Base-by-base conservation (phyloP, 805 yeast genomes). In the Hanseniaspora pseudoguilliermondii region DNA sequence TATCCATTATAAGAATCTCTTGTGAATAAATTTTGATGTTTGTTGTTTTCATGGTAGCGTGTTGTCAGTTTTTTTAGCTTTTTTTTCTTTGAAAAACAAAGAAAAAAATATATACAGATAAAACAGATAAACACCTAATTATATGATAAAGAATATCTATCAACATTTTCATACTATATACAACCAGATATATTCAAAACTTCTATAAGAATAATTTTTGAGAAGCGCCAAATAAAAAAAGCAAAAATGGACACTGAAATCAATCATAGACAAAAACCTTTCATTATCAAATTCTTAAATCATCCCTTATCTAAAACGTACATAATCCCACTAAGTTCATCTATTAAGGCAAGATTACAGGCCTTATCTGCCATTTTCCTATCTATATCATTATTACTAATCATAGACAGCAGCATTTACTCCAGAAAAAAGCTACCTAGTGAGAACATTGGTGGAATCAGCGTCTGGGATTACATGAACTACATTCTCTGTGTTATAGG, bases 401-500 rank as follows among this genome's bases (percentile, higher is more conserved):
- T 53, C 23, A 53, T 53, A n/a, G 56, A 53, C 25, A 46, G 50
- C 16, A 53, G 56, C 34, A 53, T 53, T 16, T 53, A 53, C 36
- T 36, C 56, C 5, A 29, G 25, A n/a, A 53, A 27, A 21, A 53
- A 53, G 34, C n/a, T 53, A 15, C 56, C 56, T 25, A 35, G 34
- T 10, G 56, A 53, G 46, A 46, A 16, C 32, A 38, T 46, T 7
- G 56, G 56, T 9, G 56, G 56, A 15, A 53, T 53, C 40, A 16
- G 35, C 29, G 56, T 53, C 7, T 53, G 56, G 56, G 56, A 53
- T 23, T 53, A 46, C 18, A 46, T 53, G 50, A 53, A 53, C 47
- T 53, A 53, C 29, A 40, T 46, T 15, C 47, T 53, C 1, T 53
- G 56, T 23, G n/a, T 53, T 15, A 53, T 53, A 29, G 56, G 56